phyloP scores from a whole-genome alignment of 1,139 yeast genomes.

The Zhuliangozyma parablackwelliae region DNA sequence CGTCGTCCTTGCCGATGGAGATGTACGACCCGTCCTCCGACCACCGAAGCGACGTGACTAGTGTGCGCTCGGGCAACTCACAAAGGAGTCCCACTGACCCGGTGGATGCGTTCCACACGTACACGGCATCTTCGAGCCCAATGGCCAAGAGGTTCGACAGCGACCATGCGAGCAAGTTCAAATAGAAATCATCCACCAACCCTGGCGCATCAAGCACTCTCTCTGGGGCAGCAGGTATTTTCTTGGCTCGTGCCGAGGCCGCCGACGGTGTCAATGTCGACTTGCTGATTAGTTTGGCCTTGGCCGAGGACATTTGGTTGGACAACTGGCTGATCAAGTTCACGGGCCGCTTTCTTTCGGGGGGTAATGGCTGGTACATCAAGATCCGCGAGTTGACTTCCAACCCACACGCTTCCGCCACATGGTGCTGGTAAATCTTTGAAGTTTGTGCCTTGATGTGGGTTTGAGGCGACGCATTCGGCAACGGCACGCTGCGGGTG shows the following conservation, averaged over 20 bases:
- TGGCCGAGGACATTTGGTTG: slow-evolving; percentile 23
- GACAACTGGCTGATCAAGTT: slow-evolving; percentile 36
- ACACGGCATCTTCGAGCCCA: slow-evolving; percentile 79
- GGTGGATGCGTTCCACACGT: slow-evolving; percentile 87
- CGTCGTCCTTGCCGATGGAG: slow-evolving; percentile 81
- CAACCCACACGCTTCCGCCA: slow-evolving; percentile 92
- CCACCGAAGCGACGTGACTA: slow-evolving; percentile 81
- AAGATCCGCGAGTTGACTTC: slow-evolving; percentile 79
- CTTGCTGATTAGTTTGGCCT: slow-evolving; percentile 9
- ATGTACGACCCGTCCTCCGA: slow-evolving; percentile 87
- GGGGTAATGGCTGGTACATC: slow-evolving; percentile 85
- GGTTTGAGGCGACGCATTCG: slow-evolving; percentile 47
- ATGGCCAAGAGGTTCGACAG: slow-evolving; percentile 77
- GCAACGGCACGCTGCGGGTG: slow-evolving; percentile 24
- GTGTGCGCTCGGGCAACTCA: slow-evolving; percentile 48
- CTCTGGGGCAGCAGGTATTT: slow-evolving; percentile 85
- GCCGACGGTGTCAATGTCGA: slow-evolving; percentile 38
- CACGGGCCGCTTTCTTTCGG: slow-evolving; percentile 60
- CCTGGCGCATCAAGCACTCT: slow-evolving; percentile 97
- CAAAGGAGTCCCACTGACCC: slow-evolving; percentile 75
- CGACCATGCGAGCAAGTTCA: slow-evolving; percentile 88
- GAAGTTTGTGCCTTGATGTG: slow-evolving; percentile 68
- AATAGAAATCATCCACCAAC: slow-evolving; percentile 84
- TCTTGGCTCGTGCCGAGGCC: slow-evolving; percentile 57
- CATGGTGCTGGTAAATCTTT: slow-evolving; percentile 73